Base-by-base conservation (phyloP, 805 yeast genomes). In the Wickerhamomyces alni region DNA sequence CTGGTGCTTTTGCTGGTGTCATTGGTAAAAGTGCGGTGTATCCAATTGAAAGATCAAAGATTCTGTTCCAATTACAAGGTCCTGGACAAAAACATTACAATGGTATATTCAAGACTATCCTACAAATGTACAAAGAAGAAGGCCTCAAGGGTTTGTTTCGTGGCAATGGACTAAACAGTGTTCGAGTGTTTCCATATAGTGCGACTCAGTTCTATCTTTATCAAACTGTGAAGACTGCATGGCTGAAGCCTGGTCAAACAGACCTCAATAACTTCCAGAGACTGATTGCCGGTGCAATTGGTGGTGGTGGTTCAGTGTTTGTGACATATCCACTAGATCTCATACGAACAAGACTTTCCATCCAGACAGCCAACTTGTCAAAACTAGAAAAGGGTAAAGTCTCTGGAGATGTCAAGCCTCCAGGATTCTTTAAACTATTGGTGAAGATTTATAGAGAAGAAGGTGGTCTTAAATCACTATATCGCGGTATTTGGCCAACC, bases 11-110 rank as follows among this genome's bases (percentile, higher is more conserved):
- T 8, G 91, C 82, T 2, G 94, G 94, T 15, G 87, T 87, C 1
- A 67, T 82, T 1, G 85, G 95, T 2, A 69, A 98, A 39, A 91
- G 98, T 0, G 87, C 84, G 1, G 96, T 89, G 6, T 86, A 96
- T 11, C 99, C 99, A 1, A 80, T 91, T 62, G 99, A 91, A 60
- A 69, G 99, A 50, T 94, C 93, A 50, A 91, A 91, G 62, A 93
- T 93, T 46, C 62, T 91, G 19, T 77, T 88, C 51, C 99, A 91
- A 62, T 79, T 93, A 27, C 97, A 91, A 61, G 93, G 72, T 63
- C 31, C 70, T 57, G 43, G 72, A 61, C 45, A 62, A 40, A 42
- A 57, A 41, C 45, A 67, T 40, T 73, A 77, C 53, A 72, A 75
- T 36, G 96, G 97, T 2, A 75, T 88, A 55, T 68, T 80, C 42